These are phyloP conservation scores for Eutypella sp. DNA, from an alignment of 2,329 filamentous ascomycete genomes.

Conservation along the genomic window DNA sequence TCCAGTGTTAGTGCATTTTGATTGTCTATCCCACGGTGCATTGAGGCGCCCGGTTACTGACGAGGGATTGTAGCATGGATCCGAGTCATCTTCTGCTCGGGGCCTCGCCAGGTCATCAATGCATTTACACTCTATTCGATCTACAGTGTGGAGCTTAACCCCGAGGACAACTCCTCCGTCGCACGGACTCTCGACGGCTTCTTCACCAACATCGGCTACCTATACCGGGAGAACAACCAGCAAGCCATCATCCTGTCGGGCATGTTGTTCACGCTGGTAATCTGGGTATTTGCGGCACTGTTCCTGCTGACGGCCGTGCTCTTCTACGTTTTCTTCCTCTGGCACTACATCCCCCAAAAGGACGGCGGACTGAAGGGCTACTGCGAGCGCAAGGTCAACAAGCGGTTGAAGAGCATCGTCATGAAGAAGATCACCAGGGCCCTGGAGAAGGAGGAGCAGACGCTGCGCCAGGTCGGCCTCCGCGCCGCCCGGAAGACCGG, in stretches of 20 bases:
- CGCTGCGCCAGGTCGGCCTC: slow-evolving; percentile 46
- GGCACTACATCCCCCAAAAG: slow-evolving; percentile 79
- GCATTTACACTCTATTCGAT: slow-evolving; percentile 83
- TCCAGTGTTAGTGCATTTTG: slow-evolving; percentile 50
- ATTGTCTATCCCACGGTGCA: neutral
- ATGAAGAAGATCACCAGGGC: slow-evolving; percentile 84
- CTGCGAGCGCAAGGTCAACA: slow-evolving; percentile 88
- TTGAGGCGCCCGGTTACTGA: slow-evolving; percentile 12
- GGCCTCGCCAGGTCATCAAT: slow-evolving; percentile 87
- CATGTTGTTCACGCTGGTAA: slow-evolving; percentile 87
- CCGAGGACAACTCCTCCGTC: slow-evolving; percentile 44
- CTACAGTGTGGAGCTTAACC: slow-evolving; percentile 69
- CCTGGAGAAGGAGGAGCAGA: slow-evolving; percentile 69
- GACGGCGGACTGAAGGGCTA: slow-evolving; percentile 81
- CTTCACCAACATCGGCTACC: slow-evolving; percentile 71
- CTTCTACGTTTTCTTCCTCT: slow-evolving; percentile 84
- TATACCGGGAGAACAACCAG: slow-evolving; percentile 68
- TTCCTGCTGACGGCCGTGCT: slow-evolving; percentile 68
- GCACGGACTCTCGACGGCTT: slow-evolving; percentile 67
- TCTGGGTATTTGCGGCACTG: slow-evolving; percentile 81
- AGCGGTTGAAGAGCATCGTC: slow-evolving; percentile 77
- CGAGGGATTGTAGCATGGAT: slow-evolving; percentile 61
- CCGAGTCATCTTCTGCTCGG: slow-evolving; percentile 83
- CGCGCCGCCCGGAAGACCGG: slow-evolving; percentile 51
- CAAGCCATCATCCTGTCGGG: slow-evolving; percentile 80